A percentile compares a stretch with the other conserved stretches of the same genome.
phyloP scores from a whole-genome alignment of 2,329 filamentous ascomycete species.

The Colletotrichum paranaense region DNA sequence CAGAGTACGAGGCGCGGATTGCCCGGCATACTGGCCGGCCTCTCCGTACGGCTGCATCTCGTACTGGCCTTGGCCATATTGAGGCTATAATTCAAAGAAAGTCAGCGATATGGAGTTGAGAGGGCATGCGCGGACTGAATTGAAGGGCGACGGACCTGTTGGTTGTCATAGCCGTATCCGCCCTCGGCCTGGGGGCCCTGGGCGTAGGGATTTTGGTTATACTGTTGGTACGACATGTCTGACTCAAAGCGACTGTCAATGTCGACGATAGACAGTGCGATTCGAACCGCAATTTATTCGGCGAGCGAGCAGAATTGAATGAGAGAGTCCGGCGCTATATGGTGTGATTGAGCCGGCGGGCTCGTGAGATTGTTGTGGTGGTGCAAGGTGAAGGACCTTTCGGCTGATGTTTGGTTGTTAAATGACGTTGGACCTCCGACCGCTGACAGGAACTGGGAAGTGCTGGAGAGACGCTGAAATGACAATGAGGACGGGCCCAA shows the following conservation, averaged over 20 bases:
- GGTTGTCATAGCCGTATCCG: conserved; percentile 53
- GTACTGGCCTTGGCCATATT: conserved; percentile 55
- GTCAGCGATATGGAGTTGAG: neutral
- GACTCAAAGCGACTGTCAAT: conserved; percentile 32
- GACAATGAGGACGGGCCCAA: conserved; percentile 32
- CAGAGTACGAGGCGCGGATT: conserved; percentile 49
- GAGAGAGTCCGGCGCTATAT: neutral
- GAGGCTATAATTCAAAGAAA: conserved; percentile 18
- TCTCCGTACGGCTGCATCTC: conserved; percentile 66
- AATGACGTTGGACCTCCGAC: conserved; percentile 33
- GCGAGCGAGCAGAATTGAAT: neutral
- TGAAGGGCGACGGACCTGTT: conserved; percentile 51
- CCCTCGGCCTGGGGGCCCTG: conserved; percentile 60
- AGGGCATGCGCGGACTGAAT: neutral
- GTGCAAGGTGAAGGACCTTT: conserved; percentile 29
- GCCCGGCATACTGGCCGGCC: conserved; percentile 39
- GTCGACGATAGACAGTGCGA: neutral
- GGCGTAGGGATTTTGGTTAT: conserved; percentile 74
- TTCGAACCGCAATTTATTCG: neutral
- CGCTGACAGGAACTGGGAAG: conserved; percentile 34
- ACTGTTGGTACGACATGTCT: conserved; percentile 71
- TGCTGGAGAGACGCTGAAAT: conserved; percentile 31
- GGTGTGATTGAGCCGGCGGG: neutral
- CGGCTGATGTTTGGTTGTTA: conserved; percentile 34
- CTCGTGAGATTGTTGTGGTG: conserved; percentile 22